These are phyloP conservation scores for Cerioporus squamosus DNA, from an alignment of 1,284 basidiomycete genomes.

Conservation along the genomic window DNA sequence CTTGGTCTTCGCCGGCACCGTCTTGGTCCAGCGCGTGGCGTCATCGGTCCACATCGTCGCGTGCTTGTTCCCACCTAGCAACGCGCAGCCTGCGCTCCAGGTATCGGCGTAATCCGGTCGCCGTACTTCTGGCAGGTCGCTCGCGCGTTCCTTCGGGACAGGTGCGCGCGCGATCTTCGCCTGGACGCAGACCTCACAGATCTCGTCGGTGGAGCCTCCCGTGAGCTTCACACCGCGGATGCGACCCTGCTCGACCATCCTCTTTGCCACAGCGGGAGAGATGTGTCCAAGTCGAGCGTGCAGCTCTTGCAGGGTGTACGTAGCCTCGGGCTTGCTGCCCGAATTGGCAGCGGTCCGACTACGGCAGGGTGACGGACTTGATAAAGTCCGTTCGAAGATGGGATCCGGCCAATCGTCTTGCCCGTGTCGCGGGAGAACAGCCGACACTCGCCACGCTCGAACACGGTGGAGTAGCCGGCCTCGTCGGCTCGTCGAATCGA, in stretches of 20 bases:
- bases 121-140: conserved; percentile 33
- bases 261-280: conserved; percentile 26
- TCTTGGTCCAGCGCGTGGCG: conserved; percentile 17
- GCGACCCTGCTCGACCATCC: conserved; percentile 33
- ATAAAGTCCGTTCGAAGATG: conserved; percentile 33
- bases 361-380: conserved; percentile 13
- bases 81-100: conserved; percentile 40
- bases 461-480: too few species aligned
- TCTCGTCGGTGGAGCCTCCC: conserved; percentile 19
- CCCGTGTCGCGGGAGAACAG: background rate
- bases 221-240: conserved; percentile 35
- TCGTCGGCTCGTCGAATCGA: conserved; percentile 24
- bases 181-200: conserved; percentile 40
- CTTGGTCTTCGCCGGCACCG: conserved; percentile 28
- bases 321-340: conserved; percentile 6
- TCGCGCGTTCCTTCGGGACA: conserved; percentile 37
- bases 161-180: conserved; percentile 37
- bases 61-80: conserved; percentile 30
- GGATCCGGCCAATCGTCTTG: conserved; percentile 29
- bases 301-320: conserved; percentile 30
- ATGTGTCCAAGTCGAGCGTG: conserved; percentile 41
- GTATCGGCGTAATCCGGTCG: conserved; percentile 40
- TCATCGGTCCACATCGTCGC: conserved; percentile 35
- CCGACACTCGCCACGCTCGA: too few species aligned
- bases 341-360: conserved; percentile 3